A percentile compares a stretch with the other conserved stretches of the same genome.
phyloP scores from a whole-genome alignment of 2,329 filamentous ascomycete species.

The Colletotrichum sp. region DNA sequence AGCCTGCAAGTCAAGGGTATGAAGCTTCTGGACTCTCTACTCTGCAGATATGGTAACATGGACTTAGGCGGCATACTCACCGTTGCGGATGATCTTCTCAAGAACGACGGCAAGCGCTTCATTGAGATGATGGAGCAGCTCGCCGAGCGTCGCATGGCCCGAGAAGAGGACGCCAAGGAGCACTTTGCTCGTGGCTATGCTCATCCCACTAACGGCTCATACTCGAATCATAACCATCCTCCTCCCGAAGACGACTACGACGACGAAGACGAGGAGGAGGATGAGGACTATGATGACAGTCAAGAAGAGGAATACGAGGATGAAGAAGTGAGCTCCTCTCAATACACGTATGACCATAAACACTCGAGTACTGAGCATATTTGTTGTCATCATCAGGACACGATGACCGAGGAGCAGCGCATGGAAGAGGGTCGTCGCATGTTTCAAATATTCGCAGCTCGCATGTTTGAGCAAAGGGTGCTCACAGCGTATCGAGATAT shows the following conservation, averaged over 20 bases:
- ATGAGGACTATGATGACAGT: slow-evolving; percentile 60
- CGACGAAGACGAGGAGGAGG: slow-evolving; percentile 66
- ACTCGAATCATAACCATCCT: slow-evolving; percentile 72
- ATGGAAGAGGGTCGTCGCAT: slow-evolving; percentile 98
- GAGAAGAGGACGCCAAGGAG: slow-evolving; percentile 86
- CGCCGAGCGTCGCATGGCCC: slow-evolving; percentile 94
- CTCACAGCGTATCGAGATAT: slow-evolving; percentile 98
- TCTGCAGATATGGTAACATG: slow-evolving; percentile 52
- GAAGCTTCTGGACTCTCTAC: slow-evolving; percentile 51
- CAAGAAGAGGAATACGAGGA: slow-evolving; percentile 66
- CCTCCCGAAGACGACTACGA: slow-evolving; percentile 78
- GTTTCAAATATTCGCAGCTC: slow-evolving; percentile 99
- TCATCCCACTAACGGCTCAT: slow-evolving; percentile 65
- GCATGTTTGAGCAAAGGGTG: slow-evolving; percentile 99
- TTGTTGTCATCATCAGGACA: slow-evolving; percentile 69
- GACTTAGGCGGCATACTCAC: slow-evolving; percentile 92
- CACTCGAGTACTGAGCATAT: slow-evolving; percentile 45
- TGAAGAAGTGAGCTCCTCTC: slow-evolving; percentile 47
- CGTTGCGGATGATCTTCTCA: slow-evolving; percentile 96
- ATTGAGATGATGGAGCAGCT: slow-evolving; percentile 99
- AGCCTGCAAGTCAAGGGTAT: slow-evolving; percentile 91
- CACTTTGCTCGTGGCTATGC: slow-evolving; percentile 65
- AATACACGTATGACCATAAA: slow-evolving; percentile 23
- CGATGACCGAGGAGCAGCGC: slow-evolving; percentile 96
- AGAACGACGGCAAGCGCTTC: slow-evolving; percentile 99